Percentiles rank a stretch among this genome's conserved stretches.
phyloP scores from a whole-genome alignment of 2,329 filamentous ascomycete species.

The Aspergillus chevalieri region DNA sequence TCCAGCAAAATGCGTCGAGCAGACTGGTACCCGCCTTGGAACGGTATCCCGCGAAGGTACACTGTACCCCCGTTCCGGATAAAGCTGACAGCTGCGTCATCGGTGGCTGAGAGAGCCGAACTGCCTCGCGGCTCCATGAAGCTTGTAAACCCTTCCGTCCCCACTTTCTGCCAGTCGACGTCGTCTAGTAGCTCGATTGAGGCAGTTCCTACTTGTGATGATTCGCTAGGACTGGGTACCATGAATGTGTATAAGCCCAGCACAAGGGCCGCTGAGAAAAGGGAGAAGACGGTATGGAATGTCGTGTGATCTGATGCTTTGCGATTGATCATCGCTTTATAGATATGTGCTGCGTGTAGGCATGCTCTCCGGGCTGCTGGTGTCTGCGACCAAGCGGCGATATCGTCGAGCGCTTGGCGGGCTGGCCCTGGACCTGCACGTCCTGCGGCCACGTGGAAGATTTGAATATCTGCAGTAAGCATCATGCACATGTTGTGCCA shows the following conservation, averaged over 20 bases:
- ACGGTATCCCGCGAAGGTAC: conserved; percentile 43
- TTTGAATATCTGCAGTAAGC: conserved; percentile 47
- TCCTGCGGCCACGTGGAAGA: conserved; percentile 49
- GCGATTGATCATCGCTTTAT: conserved; percentile 46
- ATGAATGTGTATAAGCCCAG: conserved; percentile 50
- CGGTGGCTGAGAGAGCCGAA: conserved; percentile 20
- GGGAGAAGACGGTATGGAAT: conserved; percentile 45
- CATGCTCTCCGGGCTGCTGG: conserved; percentile 46
- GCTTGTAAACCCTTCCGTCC: conserved; percentile 41
- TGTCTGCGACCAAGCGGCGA: conserved; percentile 47
- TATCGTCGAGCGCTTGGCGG: conserved; percentile 45
- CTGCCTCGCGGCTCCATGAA: conserved; percentile 29
- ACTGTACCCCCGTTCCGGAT: conserved; percentile 46
- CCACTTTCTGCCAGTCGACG: conserved; percentile 45
- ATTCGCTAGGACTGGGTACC: conserved; percentile 23
- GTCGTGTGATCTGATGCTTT: conserved; percentile 49
- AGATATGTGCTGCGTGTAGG: conserved; percentile 49
- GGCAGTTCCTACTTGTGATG: conserved; percentile 17
- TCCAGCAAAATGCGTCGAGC: conserved; percentile 48
- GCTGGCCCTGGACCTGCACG: conserved; percentile 44
- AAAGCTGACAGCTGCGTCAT: conserved; percentile 36
- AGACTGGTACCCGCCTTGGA: conserved; percentile 47
- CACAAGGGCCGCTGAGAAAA: conserved; percentile 48
- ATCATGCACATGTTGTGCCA: conserved; percentile 52
- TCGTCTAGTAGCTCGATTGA: conserved; percentile 44